Conservation (phyloP, 2,329 filamentous ascomycete genomes). For the Elsinoe ampelina region DNA sequence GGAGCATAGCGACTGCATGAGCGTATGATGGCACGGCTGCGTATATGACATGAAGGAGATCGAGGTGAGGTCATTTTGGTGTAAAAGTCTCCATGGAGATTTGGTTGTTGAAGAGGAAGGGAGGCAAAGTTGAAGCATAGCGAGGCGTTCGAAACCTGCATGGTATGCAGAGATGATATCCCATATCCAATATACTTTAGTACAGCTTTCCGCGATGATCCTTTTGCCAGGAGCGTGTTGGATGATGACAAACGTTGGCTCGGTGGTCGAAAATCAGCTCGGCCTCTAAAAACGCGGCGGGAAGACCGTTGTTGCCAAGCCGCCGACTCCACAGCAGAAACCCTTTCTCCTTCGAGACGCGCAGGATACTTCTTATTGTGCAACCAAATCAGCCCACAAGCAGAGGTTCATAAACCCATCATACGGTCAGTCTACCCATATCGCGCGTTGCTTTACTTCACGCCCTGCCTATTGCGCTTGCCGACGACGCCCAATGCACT, state of each 20-base stretch:
- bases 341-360: constrained; percentile 10
- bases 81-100: background rate
- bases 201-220: background rate
- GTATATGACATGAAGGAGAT: background rate
- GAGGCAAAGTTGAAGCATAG: background rate
- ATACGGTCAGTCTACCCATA: constrained; percentile 7
- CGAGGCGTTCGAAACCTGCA: constrained; percentile 5
- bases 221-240: background rate
- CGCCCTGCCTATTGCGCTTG: background rate
- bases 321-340: constrained; percentile 1
- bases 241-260: background rate
- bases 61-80: too few relatives aligned
- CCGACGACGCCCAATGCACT: background rate
- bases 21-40: background rate
- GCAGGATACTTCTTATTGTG: constrained; percentile 4
- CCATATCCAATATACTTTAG: background rate
- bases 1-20: background rate
- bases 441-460: background rate
- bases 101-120: background rate
- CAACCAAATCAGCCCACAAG: constrained; percentile 3
- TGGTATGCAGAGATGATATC: constrained; percentile 10
- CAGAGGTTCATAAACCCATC: constrained; percentile 3
- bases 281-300: constrained; percentile 7
- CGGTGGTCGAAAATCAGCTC: constrained; percentile 1
- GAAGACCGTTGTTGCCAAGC: constrained; percentile 3